Evolutionary conservation across 2,329 filamentous ascomycete genomes (phyloP), one percentile per base, ranked within the genome.

Genomic region (Fusarium musae): DNA sequence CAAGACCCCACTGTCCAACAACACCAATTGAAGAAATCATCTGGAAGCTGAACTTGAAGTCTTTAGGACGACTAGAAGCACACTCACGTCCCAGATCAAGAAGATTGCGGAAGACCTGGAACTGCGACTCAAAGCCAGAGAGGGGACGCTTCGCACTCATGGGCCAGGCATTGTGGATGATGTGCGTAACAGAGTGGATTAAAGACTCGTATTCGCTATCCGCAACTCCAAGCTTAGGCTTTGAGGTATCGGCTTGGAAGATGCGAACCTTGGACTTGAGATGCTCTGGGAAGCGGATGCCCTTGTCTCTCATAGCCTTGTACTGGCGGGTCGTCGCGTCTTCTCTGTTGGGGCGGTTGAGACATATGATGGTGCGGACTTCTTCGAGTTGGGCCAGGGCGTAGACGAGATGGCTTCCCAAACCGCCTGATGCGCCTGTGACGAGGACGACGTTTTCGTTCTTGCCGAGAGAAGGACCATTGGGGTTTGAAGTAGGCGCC

Each of bases 91-190:
- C 39, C 0, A 72, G 40, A 16, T 72, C 65, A 9, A 72, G 50
- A 10, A 72, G 70, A 2, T 73, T 72, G 23, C 71, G 73, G 50
- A 75, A 72, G 9, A 75, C 62, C 2, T 75, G 71, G 59, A 75
- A 75, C 37, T 75, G 73, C 0, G 73, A 47, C 47, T 75, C 73
- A 6, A 75, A 75, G 6, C 73, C 73, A 0, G 71, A 56, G 0
- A 75, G 57, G 1, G 71, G 57, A 5, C 73, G 73, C 47, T 76
- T 75, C 6, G 73, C 73, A 13, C 73, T 75, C 73, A 75, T 75
- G 9, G 73, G 73, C 73, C 73, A 75, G 6, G 73, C 73, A 16
- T 76, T 75, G 28, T 75, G 73, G 5, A 75, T 65, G 30, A 75
- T 60, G 17, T 75, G 73, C 0, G 73, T 72, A 3, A 52, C 43